These are phyloP conservation scores for Lobosporangium transversale DNA, from an alignment of 192 early-diverging fungal species.

Conservation along the genomic window DNA sequence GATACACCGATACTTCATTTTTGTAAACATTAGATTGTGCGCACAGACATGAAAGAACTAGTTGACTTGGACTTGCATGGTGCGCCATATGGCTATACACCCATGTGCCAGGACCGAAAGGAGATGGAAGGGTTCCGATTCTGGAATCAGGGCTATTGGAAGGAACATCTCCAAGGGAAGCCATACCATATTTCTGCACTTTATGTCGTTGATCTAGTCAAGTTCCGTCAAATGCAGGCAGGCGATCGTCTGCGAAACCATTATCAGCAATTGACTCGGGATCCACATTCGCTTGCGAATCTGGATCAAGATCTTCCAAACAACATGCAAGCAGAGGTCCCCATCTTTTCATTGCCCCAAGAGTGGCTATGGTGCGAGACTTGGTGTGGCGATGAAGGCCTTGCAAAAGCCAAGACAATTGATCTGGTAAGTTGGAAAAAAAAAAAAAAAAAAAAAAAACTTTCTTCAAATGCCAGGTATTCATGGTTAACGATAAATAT, in stretches of 20 bases:
- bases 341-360: slow-evolving; percentile 92
- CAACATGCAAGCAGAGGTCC: slow-evolving; percentile 92
- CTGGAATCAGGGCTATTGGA: slow-evolving; percentile 98
- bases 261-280: slow-evolving; percentile 91
- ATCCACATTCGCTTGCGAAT: slow-evolving; percentile 91
- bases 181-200: slow-evolving; percentile 98
- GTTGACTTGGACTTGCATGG: slow-evolving; percentile 92
- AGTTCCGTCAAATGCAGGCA: slow-evolving; percentile 92
- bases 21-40: slow-evolving; percentile 90
- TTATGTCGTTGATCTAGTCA: slow-evolving; percentile 94
- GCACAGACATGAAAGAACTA: slow-evolving; percentile 94
- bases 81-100: slow-evolving; percentile 96
- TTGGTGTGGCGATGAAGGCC: slow-evolving; percentile 91
- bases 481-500: too few species aligned
- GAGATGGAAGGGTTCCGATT: slow-evolving; percentile 98
- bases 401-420: slow-evolving; percentile 94
- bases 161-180: slow-evolving; percentile 82
- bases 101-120: slow-evolving; percentile 90
- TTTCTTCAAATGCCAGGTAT: too few species aligned
- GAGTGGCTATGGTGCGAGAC: slow-evolving; percentile 99
- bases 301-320: slow-evolving; percentile 99
- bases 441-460: too few species aligned
- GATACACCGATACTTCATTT: not conserved
- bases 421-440: slow-evolving; percentile 89
- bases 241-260: slow-evolving; percentile 93